Percentiles rank a stretch among this genome's conserved stretches.
phyloP scores from a whole-genome alignment of 805 yeast species.

The Suhomyces sp. region DNA sequence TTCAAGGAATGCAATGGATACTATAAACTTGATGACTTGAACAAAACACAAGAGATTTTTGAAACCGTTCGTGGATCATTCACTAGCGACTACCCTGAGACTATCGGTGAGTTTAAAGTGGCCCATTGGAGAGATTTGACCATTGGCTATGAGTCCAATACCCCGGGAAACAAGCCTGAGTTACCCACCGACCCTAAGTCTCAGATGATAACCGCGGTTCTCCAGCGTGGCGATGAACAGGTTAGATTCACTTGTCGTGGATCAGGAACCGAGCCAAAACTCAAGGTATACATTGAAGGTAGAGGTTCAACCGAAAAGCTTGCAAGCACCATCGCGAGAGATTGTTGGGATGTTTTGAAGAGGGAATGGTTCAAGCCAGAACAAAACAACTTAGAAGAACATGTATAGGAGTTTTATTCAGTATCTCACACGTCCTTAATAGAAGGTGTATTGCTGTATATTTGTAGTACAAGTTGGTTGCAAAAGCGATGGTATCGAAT shows the following conservation, averaged over 20 bases:
- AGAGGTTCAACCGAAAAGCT: conserved; percentile 34
- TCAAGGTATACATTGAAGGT: conserved; percentile 90
- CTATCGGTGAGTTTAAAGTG: conserved; percentile 60
- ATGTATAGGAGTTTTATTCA: too few relatives aligned
- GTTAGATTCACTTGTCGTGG: conserved; percentile 87
- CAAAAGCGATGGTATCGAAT: too few relatives aligned
- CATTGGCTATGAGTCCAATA: conserved; percentile 71
- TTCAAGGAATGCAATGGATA: conserved; percentile 87
- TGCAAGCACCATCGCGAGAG: conserved; percentile 54
- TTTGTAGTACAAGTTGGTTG: too few relatives aligned
- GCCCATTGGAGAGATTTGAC: conserved; percentile 82
- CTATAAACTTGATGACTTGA: conserved; percentile 60
- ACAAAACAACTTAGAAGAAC: conserved; percentile 35
- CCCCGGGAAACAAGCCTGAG: conserved; percentile 54
- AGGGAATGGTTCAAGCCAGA: conserved; percentile 72
- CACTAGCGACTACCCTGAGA: conserved; percentile 39
- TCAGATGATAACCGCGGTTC: conserved; percentile 80
- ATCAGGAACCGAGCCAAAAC: conserved; percentile 94
- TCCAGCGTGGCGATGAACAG: conserved; percentile 26
- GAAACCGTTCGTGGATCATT: conserved; percentile 40
- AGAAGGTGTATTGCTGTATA: too few relatives aligned
- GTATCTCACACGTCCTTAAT: too few relatives aligned
- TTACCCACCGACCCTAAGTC: conserved; percentile 72
- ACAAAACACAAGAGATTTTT: conserved; percentile 56
- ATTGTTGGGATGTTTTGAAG: conserved; percentile 64